phyloP scores from a whole-genome alignment of 1,284 basidiomycete genomes.

The Xerocomus tenax region DNA sequence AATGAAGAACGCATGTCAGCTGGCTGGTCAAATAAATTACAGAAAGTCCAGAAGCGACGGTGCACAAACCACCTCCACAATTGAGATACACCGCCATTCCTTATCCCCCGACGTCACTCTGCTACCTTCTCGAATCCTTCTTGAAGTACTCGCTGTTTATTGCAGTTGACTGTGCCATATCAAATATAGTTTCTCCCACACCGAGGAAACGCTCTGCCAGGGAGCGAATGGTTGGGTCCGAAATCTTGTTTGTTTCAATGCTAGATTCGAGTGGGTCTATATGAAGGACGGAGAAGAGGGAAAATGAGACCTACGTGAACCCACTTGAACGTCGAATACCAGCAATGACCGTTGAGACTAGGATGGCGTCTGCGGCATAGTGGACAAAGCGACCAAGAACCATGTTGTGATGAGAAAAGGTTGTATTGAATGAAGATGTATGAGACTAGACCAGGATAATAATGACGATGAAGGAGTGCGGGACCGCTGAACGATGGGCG shows the following conservation, averaged over 20 bases:
- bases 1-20: slow-evolving; percentile 24
- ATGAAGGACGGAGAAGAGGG: background rate
- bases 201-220: slow-evolving; percentile 77
- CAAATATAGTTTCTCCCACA: slow-evolving; percentile 84
- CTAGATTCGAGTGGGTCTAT: slow-evolving; percentile 35
- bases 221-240: slow-evolving; percentile 68
- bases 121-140: slow-evolving; percentile 34
- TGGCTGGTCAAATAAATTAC: slow-evolving; percentile 26
- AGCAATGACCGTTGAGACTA: slow-evolving; percentile 83
- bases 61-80: slow-evolving; percentile 9
- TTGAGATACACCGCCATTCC: slow-evolving; percentile 7
- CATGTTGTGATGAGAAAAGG: slow-evolving; percentile 37
- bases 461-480: background rate
- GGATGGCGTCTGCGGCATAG: slow-evolving; percentile 76
- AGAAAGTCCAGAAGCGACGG: slow-evolving; percentile 23
- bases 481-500: too few relatives aligned
- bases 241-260: slow-evolving; percentile 57
- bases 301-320: slow-evolving; percentile 60
- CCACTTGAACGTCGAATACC: slow-evolving; percentile 88
- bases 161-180: slow-evolving; percentile 68
- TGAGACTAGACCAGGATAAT: background rate
- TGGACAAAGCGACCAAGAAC: slow-evolving; percentile 76
- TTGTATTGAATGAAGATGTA: background rate
- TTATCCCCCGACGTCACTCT: slow-evolving; percentile 1
- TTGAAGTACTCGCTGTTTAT: slow-evolving; percentile 79